phyloP scores from a whole-genome alignment of 768 basidiomycete species.

The Mycena pura region DNA sequence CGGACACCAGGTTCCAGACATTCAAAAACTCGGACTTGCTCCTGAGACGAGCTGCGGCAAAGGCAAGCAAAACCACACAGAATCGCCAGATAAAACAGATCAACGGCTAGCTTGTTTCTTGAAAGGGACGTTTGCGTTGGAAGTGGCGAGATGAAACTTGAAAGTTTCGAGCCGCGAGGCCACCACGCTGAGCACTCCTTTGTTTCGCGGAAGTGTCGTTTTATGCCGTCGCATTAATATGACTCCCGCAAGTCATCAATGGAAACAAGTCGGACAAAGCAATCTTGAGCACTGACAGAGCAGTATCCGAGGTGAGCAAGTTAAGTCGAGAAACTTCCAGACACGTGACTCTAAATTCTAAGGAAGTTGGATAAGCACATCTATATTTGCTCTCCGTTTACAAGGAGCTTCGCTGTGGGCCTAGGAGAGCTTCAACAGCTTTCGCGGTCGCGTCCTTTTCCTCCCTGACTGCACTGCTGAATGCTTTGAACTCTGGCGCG shows the following conservation, averaged over 20 bases:
- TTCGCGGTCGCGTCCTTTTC: slow-evolving; percentile 68
- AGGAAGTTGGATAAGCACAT: background rate
- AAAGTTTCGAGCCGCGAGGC: background rate
- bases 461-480: slow-evolving; percentile 78
- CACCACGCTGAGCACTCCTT: background rate
- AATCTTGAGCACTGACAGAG: background rate
- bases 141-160: slow-evolving; percentile 18
- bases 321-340: too few relatives aligned
- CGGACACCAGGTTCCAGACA: too few relatives aligned
- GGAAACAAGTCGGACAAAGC: too few relatives aligned
- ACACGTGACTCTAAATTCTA: too few relatives aligned
- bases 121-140: background rate
- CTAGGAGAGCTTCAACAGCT: slow-evolving; percentile 40
- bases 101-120: background rate
- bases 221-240: too few relatives aligned
- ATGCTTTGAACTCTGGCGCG: slow-evolving; percentile 70
- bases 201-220: background rate
- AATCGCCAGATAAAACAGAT: too few relatives aligned
- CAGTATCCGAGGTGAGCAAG: too few relatives aligned
- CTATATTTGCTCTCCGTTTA: slow-evolving; percentile 13
- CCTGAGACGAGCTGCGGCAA: too few relatives aligned
- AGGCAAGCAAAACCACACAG: too few relatives aligned
- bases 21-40: too few relatives aligned
- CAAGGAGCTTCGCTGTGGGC: slow-evolving; percentile 34
- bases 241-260: too few relatives aligned